A percentile compares a stretch with the other conserved stretches of the same genome.
These are phyloP conservation scores for Globisporangium recalcitrans DNA, from an alignment of 352 stramenopile genomes.

Conservation along the genomic window DNA sequence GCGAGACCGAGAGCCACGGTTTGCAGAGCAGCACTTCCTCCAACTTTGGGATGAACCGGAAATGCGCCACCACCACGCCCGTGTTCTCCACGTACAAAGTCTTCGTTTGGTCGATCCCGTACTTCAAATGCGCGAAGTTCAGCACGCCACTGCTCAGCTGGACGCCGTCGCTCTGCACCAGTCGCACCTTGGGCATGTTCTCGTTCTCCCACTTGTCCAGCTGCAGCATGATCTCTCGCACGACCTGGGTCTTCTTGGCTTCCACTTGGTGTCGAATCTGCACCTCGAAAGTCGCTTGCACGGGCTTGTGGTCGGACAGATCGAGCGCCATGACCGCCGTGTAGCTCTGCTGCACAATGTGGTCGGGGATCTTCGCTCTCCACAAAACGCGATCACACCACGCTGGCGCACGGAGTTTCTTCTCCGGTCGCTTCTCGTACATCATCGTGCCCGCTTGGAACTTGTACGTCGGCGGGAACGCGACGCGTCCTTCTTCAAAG, in stretches of 20 bases:
- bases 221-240: constrained; percentile 91
- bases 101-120: constrained; percentile 54
- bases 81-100: constrained; percentile 86
- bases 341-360: constrained; percentile 84
- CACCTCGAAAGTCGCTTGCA: constrained; percentile 90
- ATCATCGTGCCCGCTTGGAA: constrained; percentile 93
- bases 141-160: constrained; percentile 55
- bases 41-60: constrained; percentile 90
- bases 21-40: constrained; percentile 88
- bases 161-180: constrained; percentile 49
- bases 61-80: constrained; percentile 92
- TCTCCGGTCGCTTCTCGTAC: constrained; percentile 97
- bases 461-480: constrained; percentile 96
- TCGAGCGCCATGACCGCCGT: constrained; percentile 83
- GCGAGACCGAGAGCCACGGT: constrained; percentile 88
- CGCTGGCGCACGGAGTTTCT: constrained; percentile 97
- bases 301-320: constrained; percentile 98
- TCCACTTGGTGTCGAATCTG: constrained; percentile 91
- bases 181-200: constrained; percentile 89
- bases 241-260: constrained; percentile 86
- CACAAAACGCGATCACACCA: constrained; percentile 93
- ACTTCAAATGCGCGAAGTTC: constrained; percentile 59
- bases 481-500: constrained; percentile 89
- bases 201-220: constrained; percentile 97
- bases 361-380: constrained; percentile 46